Evolutionary conservation across 2,329 filamentous ascomycete species (phyloP), one percentile per base, ranked within the genome.

Genomic region (Trichoderma brevicompactum): DNA sequence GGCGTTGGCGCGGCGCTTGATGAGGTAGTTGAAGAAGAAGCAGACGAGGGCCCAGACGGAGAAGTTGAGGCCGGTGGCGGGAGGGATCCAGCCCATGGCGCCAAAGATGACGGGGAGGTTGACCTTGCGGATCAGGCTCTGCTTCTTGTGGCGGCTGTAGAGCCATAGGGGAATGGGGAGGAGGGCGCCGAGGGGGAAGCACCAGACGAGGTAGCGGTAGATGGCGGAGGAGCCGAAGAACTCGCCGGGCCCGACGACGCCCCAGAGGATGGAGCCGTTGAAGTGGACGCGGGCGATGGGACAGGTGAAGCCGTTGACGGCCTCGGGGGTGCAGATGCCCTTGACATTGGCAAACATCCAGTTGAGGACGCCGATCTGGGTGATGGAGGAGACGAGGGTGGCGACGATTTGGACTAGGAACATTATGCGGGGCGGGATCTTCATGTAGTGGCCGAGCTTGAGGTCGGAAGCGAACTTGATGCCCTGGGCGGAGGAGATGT

Each of bases 191-290:
- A 94, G 77, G 4, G 90, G 83, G 77, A 96, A 96, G 64, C 90
- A 92, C 90, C 90, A 96, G 2, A 96, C 85, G 1, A 96, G 82
- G 8, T 86, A 83, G 17, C 89, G 85, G 75, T 96, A 96, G 7
- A 91, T 87, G 15, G 91, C 91, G 38, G 83, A 83, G 1, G 85
- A 84, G 0, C 92, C 92, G 71, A 96, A 96, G 81, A 96, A 95
- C 71, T 94, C 89, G 63, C 82, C 79, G 0, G 92, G 92, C 0
- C 92, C 92, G 12, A 96, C 91, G 7, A 96, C 91, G 52, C 92
- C 92, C 92, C 92, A 96, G 3, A 96, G 85, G 64, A 96, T 94
- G 64, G 89, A 92, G 60, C 92, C 92, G 76, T 95, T 95, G 82
- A 96, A 96, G 77, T 96, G 92, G 1, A 96, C 92, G 13, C 91